Evolutionary conservation across 148 eudicot genomes (phyloP), one percentile per base, ranked within the genome.

Genomic region (Oxyria digyna): DNA sequence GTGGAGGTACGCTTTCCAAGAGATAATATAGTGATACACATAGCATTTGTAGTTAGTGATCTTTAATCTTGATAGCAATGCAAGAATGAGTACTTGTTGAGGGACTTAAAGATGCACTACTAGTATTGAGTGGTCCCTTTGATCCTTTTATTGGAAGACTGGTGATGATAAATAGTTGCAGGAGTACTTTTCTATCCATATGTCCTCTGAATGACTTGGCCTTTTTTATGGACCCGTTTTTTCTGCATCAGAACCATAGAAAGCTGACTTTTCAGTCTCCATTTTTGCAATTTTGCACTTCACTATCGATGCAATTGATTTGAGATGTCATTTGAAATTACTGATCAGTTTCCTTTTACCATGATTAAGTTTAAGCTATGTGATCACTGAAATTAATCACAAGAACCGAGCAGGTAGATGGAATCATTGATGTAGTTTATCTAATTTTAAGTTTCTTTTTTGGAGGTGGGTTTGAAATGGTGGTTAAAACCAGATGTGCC

Each of bases 1-100:
- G 99, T 95, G 42, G 99, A 95, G 97, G 99, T 91, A 74, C 73
- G 26, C 42, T 17, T 48, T 48, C 55, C 71, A 15, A 69, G 65
- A 31, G 37, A 41, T 11, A 20, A 26, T 67, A n/a, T 23, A 41
- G 15, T 20, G 38, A 27, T 33, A 59, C 15, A 59, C 21, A 31
- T 59, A 27, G 65, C 38, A 11, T 59, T 12, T 29, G n/a, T 31
- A 59, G 18, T 14, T 59, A 31, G 65, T 29, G 65, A 59, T 29
- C 65, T 29, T 29, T 18, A 59, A 27, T 15, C 37, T 59, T 59
- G 65, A 59, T 27, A 59, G 65, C 65, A 59, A 59, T 26, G 35
- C 37, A 29, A 59, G 37, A 59, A 59, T 59, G 65, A 59, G 65
- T 59, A 59, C 65, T 31, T 27, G 8, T 59, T 29, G 65, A 15